Percentiles rank a stretch among this genome's conserved stretches.
Conservation (phyloP, 148 eudicot species). For the Rhododendron vialii region DNA sequence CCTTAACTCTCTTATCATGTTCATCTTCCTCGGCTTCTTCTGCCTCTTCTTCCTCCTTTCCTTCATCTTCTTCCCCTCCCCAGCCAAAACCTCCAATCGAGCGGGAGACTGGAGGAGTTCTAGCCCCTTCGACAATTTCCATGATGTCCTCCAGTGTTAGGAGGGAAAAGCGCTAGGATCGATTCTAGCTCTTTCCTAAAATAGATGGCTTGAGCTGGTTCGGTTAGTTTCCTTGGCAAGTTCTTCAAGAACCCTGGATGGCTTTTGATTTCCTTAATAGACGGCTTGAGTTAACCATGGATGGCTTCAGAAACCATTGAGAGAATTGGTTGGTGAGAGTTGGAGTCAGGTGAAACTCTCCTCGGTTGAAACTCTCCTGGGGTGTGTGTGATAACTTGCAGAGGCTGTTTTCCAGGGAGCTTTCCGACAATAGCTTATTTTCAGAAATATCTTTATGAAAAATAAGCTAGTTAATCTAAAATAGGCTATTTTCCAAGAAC, state of each 20-base stretch:
- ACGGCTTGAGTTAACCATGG: too few relatives aligned
- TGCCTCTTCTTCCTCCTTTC: constrained; percentile 29
- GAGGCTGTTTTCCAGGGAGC: too few relatives aligned
- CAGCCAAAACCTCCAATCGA: constrained; percentile 65
- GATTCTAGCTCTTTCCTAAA: constrained; percentile 63
- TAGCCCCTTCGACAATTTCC: constrained; percentile 79
- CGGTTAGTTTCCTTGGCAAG: constrained; percentile 68
- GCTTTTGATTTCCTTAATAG: constrained; percentile 56
- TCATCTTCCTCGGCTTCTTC: constrained; percentile 47
- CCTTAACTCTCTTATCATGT: constrained; percentile 78
- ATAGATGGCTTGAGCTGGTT: constrained; percentile 57
- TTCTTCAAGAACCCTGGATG: constrained; percentile 84
- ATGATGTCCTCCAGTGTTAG: constrained; percentile 72
- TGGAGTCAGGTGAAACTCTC: too few relatives aligned
- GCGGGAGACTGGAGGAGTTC: constrained; percentile 44
- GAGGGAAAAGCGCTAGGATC: constrained; percentile 62
- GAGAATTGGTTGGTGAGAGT: too few relatives aligned
- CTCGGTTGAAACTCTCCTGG: too few relatives aligned
- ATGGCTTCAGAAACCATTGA: too few relatives aligned
- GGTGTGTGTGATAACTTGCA: too few relatives aligned
- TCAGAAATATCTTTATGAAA: too few relatives aligned
- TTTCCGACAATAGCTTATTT: too few relatives aligned
- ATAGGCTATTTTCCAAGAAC: too few relatives aligned
- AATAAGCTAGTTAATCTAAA: too few relatives aligned
- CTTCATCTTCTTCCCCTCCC: constrained; percentile 63